Percentiles rank a stretch among this genome's conserved stretches.
Evolutionary conservation across 345 rosid species (phyloP).

Genomic region (Jatropha curcas): DNA sequence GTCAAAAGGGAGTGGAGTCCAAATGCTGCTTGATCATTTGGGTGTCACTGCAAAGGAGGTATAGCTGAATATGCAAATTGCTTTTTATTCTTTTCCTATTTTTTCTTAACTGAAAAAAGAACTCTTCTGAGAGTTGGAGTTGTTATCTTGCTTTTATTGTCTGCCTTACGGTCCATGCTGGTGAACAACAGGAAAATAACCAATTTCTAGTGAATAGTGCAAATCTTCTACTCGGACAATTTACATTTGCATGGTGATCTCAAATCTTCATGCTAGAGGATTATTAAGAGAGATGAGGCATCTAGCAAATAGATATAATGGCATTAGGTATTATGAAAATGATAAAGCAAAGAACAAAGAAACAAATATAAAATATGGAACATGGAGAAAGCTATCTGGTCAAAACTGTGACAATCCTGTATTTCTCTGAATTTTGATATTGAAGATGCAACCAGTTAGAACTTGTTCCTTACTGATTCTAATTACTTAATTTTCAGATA

Average conservation of each 20-base stretch:
- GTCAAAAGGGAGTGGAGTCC: constrained; percentile 83
- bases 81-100: not conserved
- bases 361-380: not conserved
- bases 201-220: not conserved
- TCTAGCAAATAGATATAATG: not conserved
- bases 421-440: not conserved
- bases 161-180: not conserved
- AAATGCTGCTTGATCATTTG: constrained; percentile 73
- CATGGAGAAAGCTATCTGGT: not conserved
- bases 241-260: not conserved
- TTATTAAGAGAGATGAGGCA: not conserved
- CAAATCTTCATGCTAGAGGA: not conserved
- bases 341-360: not conserved
- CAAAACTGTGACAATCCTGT: not conserved
- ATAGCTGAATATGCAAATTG: not conserved
- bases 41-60: constrained; percentile 75
- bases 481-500: constrained; percentile 46
- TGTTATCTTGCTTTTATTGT: not conserved
- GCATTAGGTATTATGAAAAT: not conserved
- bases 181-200: not conserved
- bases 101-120: not conserved
- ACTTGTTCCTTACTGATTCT: constrained; percentile 10
- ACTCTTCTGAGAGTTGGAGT: not conserved
- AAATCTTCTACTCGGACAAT: not conserved
- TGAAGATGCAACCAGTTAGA: not conserved